Evolutionary conservation across 208 protist genomes (phyloP).

Genomic region (Trypanosoma melophagium): DNA sequence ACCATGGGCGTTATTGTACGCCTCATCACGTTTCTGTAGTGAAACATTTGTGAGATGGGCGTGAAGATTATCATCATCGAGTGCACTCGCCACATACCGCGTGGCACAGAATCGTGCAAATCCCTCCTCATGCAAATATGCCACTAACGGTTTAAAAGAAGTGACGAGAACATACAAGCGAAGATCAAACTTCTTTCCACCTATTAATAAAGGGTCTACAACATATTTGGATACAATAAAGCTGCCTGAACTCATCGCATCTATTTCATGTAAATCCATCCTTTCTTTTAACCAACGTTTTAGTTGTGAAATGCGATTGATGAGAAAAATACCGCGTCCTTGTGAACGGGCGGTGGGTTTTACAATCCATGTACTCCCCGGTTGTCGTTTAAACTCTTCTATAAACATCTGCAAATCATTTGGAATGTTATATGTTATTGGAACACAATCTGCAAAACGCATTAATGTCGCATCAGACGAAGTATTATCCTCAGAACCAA

Average conservation of each 20-base stretch:
- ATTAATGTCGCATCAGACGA: neutral
- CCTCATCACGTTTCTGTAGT: slow-evolving; percentile 92
- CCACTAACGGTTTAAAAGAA: slow-evolving; percentile 90
- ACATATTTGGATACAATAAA: slow-evolving; percentile 96
- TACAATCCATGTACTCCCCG: slow-evolving; percentile 93
- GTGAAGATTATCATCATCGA: slow-evolving; percentile 75
- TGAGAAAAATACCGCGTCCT: slow-evolving; percentile 96
- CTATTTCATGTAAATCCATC: slow-evolving; percentile 48
- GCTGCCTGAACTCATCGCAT: slow-evolving; percentile 16
- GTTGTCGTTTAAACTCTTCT: slow-evolving; percentile 91
- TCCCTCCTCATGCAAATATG: slow-evolving; percentile 90
- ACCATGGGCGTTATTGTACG: slow-evolving; percentile 94
- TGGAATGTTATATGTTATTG: slow-evolving; percentile 93
- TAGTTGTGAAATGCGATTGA: slow-evolving; percentile 91
- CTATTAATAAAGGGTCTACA: slow-evolving; percentile 94
- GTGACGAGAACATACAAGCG: slow-evolving; percentile 97
- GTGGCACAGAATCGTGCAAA: slow-evolving; percentile 95
- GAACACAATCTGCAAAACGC: slow-evolving; percentile 86
- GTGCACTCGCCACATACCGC: slow-evolving; percentile 65
- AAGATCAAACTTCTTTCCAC: slow-evolving; percentile 97
- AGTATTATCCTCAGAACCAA: no score
- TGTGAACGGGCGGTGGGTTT: slow-evolving; percentile 93
- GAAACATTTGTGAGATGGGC: slow-evolving; percentile 97
- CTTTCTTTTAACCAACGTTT: slow-evolving; percentile 75
- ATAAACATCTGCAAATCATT: slow-evolving; percentile 94